Conservation (phyloP, 106 monocot genomes). For the Hemerocallis citrina region DNA sequence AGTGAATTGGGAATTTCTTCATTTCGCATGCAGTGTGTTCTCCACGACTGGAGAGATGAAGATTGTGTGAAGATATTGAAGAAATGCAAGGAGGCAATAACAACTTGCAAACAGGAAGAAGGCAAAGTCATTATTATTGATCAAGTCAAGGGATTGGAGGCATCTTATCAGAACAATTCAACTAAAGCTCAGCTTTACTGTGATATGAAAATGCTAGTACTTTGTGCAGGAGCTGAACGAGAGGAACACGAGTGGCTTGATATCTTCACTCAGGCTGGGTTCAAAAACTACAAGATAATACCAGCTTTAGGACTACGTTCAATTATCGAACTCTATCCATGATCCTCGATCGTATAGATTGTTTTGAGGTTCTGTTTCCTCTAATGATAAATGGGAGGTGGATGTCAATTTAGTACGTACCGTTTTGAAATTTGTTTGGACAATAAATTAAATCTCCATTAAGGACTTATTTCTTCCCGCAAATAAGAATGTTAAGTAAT, state of each 20-base stretch:
- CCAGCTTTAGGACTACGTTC: not conserved
- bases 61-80: conserved; percentile 17
- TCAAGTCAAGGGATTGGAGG: conserved; percentile 1
- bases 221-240: not conserved
- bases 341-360: too few relatives aligned
- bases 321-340: conserved; percentile 7
- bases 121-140: conserved; percentile 22
- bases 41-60: conserved; percentile 20
- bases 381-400: too few relatives aligned
- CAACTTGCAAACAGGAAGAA: not conserved
- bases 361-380: too few relatives aligned
- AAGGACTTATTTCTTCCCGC: too few relatives aligned
- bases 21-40: conserved; percentile 12
- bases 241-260: conserved; percentile 1
- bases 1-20: too few relatives aligned
- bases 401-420: too few relatives aligned
- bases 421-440: too few relatives aligned
- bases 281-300: conserved; percentile 6
- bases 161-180: not conserved
- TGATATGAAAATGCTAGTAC: conserved; percentile 11
- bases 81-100: conserved; percentile 12
- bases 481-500: too few relatives aligned
- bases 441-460: too few relatives aligned
- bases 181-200: conserved; percentile 1
- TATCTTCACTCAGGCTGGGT: not conserved